These are phyloP conservation scores for Plicaturopsis crispa DNA, from an alignment of 768 basidiomycete genomes.

Conservation along the genomic window DNA sequence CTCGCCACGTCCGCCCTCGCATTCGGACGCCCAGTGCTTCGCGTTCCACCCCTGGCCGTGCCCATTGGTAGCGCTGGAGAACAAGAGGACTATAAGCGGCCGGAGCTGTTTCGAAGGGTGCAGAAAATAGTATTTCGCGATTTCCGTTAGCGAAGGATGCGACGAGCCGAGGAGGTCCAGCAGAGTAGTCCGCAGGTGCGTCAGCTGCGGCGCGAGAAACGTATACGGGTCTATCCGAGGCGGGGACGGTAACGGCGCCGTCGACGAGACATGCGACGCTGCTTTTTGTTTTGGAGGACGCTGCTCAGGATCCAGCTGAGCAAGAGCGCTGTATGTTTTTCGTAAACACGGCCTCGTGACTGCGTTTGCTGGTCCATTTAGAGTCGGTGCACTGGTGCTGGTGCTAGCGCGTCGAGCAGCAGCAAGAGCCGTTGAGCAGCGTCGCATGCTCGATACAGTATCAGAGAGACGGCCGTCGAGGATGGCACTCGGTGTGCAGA, in stretches of 20 bases:
- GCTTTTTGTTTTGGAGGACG: no score
- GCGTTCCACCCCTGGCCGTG: slow-evolving; percentile 58
- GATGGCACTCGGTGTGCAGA: no score
- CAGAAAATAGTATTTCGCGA: slow-evolving; percentile 89
- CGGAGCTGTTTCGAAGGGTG: slow-evolving; percentile 88
- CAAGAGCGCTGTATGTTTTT: slow-evolving; percentile 32
- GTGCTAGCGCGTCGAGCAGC: no score
- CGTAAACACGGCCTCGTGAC: slow-evolving; percentile 20
- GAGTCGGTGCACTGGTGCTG: no score
- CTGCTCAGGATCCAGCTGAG: slow-evolving; percentile 30
- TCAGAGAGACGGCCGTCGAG: no score
- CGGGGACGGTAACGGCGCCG: no score
- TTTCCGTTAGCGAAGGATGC: slow-evolving; percentile 79
- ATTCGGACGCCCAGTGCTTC: slow-evolving; percentile 52
- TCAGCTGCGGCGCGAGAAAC: slow-evolving; percentile 68
- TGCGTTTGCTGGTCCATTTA: no score
- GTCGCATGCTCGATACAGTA: no score
- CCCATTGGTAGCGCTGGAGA: slow-evolving; percentile 91
- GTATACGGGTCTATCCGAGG: slow-evolving; percentile 68
- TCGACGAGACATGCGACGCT: no score
- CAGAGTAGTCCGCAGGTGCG: slow-evolving; percentile 62
- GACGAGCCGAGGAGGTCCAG: slow-evolving; percentile 79
- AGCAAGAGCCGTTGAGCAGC: no score
- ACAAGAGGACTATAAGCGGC: slow-evolving; percentile 82
- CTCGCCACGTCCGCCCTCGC: slow-evolving; percentile 48